Percentiles rank a stretch among this genome's conserved stretches.
These are phyloP conservation scores for Aspergillus hortae DNA, from an alignment of 2,329 filamentous ascomycete species.

Conservation along the genomic window DNA sequence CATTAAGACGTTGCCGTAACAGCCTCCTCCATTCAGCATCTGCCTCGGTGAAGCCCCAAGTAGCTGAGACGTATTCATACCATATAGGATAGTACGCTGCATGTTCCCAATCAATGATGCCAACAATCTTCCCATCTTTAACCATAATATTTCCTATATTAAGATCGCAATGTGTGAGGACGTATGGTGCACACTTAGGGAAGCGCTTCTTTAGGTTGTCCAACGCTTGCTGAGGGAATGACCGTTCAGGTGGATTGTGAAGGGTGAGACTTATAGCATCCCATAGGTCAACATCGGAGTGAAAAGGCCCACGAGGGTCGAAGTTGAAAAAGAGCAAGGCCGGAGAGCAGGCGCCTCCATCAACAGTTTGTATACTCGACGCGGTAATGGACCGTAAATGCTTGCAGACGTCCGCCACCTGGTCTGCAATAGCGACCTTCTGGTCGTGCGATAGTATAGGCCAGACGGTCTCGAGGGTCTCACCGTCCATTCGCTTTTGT, in stretches of 20 bases:
- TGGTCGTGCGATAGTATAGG: slow-evolving; percentile 11
- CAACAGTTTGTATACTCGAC: slow-evolving; percentile 6
- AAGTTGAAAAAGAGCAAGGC: slow-evolving; percentile 12
- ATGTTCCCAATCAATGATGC: slow-evolving; percentile 31
- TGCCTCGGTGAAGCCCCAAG: slow-evolving; percentile 16
- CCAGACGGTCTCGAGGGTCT: slow-evolving; percentile 18
- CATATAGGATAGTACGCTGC: slow-evolving; percentile 26
- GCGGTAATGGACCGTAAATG: slow-evolving; percentile 12
- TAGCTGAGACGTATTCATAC: slow-evolving; percentile 33
- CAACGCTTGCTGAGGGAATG: slow-evolving; percentile 11
- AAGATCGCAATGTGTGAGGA: slow-evolving; percentile 25
- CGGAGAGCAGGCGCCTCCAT: slow-evolving; percentile 6
- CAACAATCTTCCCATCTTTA: slow-evolving; percentile 17
- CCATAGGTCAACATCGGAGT: slow-evolving; percentile 17
- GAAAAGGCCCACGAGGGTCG: slow-evolving; percentile 13
- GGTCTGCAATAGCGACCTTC: slow-evolving; percentile 14
- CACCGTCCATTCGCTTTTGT: slow-evolving; percentile 10
- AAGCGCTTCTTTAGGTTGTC: slow-evolving; percentile 18
- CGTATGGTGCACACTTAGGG: slow-evolving; percentile 19
- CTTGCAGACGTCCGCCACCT: slow-evolving; percentile 14
- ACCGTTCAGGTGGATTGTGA: neutral
- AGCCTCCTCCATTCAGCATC: slow-evolving; percentile 7
- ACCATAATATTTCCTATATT: slow-evolving; percentile 27
- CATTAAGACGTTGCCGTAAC: too few relatives aligned
- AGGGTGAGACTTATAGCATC: slow-evolving; percentile 11